Percentiles rank a stretch among this genome's conserved stretches.
These are phyloP conservation scores for Selaginella tamariscina DNA, from an alignment of 75 land plant genomes.

Conservation along the genomic window DNA sequence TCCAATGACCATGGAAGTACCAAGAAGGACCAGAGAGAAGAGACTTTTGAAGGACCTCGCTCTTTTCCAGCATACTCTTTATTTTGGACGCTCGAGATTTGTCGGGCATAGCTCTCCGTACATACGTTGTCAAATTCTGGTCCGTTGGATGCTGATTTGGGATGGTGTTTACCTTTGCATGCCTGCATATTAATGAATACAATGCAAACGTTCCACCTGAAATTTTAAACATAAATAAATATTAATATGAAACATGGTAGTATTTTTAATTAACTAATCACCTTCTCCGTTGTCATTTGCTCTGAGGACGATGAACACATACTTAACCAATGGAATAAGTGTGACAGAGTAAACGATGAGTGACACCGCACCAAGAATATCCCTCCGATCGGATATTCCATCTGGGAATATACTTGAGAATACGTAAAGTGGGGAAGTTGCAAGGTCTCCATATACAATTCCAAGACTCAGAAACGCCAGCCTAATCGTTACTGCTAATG, in stretches of 20 bases:
- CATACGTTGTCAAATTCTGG: slow-evolving; percentile 52
- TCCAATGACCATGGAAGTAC: slow-evolving; percentile 55
- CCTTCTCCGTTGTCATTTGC: background rate
- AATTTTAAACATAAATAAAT: too few relatives aligned
- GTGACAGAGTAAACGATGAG: background rate
- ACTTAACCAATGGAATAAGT: background rate
- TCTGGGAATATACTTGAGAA: slow-evolving; percentile 17
- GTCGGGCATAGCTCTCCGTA: background rate
- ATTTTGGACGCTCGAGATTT: slow-evolving; percentile 2
- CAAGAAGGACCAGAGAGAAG: slow-evolving; percentile 12
- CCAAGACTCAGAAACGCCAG: background rate
- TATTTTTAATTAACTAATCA: background rate
- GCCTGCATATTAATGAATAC: slow-evolving; percentile 46
- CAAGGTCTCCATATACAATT: background rate
- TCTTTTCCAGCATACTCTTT: background rate
- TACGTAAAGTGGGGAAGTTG: background rate
- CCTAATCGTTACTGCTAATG: slow-evolving; percentile 15
- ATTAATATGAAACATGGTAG: too few relatives aligned
- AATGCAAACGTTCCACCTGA: slow-evolving; percentile 64
- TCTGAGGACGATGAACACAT: background rate
- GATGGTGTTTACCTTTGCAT: slow-evolving; percentile 32
- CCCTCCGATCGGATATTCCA: slow-evolving; percentile 24
- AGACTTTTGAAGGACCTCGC: background rate
- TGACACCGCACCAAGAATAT: background rate
- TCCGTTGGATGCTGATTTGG: slow-evolving; percentile 55